phyloP scores from a whole-genome alignment of 768 basidiomycete genomes.

The Termitomyces sp. region DNA sequence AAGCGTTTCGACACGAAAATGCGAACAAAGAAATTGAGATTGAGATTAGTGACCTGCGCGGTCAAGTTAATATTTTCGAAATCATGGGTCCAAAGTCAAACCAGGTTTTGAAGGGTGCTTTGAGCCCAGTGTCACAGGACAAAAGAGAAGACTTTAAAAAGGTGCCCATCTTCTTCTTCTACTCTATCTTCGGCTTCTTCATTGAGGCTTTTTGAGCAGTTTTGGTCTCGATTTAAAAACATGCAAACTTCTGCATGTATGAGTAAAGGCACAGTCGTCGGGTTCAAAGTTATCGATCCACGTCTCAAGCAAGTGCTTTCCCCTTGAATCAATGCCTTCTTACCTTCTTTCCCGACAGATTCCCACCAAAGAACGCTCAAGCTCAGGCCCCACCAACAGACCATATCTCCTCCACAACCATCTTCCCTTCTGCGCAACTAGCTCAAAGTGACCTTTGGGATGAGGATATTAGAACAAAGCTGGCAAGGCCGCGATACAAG shows the following conservation, averaged over 20 bases:
- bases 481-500: constrained; percentile 63
- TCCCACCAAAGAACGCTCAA: constrained; percentile 77
- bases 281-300: constrained; percentile 72
- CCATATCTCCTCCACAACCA: constrained; percentile 23
- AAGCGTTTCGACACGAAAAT: constrained; percentile 21
- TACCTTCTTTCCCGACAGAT: constrained; percentile 38
- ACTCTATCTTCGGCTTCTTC: background rate
- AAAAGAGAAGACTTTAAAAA: constrained; percentile 52
- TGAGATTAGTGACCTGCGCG: constrained; percentile 68
- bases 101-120: constrained; percentile 63
- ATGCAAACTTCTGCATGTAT: constrained; percentile 63
- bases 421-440: constrained; percentile 51
- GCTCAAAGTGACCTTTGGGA: constrained; percentile 78
- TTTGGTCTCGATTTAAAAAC: constrained; percentile 60
- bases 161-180: constrained; percentile 28
- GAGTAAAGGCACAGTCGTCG: constrained; percentile 72
- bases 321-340: background rate
- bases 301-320: constrained; percentile 60
- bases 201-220: constrained; percentile 31
- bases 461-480: constrained; percentile 38
- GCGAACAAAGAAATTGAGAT: constrained; percentile 33
- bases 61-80: constrained; percentile 77
- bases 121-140: constrained; percentile 46
- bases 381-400: constrained; percentile 24
- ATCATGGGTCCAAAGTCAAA: constrained; percentile 84